Evolutionary conservation across 1,284 basidiomycete species (phyloP), one percentile per base, ranked within the genome.

Genomic region (Flammula alnicola): DNA sequence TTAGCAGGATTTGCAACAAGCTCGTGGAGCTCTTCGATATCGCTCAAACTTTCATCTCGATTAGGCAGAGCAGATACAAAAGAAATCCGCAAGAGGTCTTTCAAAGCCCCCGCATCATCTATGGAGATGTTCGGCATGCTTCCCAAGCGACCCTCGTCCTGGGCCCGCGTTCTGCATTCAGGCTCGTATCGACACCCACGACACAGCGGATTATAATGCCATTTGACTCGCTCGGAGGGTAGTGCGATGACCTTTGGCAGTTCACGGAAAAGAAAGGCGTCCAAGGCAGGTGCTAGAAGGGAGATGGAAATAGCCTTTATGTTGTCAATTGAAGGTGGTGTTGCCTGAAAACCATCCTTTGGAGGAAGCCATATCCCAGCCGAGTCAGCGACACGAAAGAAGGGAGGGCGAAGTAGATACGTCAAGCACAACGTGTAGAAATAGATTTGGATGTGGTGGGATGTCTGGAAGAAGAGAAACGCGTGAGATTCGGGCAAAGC

Each of bases 391-490:
- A 66, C 49, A 59, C 64, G 54, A 54, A 72, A 76, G 20, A 62
- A 61, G 8, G 67, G 61, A 26, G 50, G 48, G 7, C 63, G 60
- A 22, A 79, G 66, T 8, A 78, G 58, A 47, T 69, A 62, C n/a
- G 63, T 58, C 20, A 79, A 62, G 50, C 76, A 79, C 9, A 76
- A 50, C 8, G 70, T 71, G 56, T 79, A 78, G 52, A 71, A 81
- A 63, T 72, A 81, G 54, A 72, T 77, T 65, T 72, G 80, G 52
- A 72, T 77, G 61, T 69, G 79, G 64, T 70, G 81, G 49, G 69
- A 78, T 47, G 71, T 78, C 80, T 83, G 19, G 7, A 37, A 23
- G n/a, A n/a, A n/a, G n/a, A n/a, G n/a, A n/a, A n/a, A 29, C 26
- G n/a, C 5, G 20, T 43, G 10, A 43, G 10, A 51, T 35, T 27